A percentile compares a stretch with the other conserved stretches of the same genome.
Conservation (phyloP, 345 rosid species). For the Brassica carinata region DNA sequence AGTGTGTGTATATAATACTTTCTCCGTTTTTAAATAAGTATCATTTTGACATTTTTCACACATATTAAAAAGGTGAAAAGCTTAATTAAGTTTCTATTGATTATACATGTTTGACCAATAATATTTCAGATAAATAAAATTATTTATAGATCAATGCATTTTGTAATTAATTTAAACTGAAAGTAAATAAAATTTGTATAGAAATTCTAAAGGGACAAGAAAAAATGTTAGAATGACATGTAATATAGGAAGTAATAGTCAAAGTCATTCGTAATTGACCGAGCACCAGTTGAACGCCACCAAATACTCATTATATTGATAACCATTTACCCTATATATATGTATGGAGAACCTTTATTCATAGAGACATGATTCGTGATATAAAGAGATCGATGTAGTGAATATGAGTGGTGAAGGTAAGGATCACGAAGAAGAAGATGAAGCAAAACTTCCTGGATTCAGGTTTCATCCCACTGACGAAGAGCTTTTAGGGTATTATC, state of each 20-base stretch:
- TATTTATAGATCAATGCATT: no score
- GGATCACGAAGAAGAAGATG: slow-evolving; percentile 34
- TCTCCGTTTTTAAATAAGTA: no score
- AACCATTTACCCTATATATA: background rate
- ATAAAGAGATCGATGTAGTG: background rate
- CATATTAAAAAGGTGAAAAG: no score
- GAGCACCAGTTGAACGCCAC: background rate
- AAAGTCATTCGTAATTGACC: background rate
- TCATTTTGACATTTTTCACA: no score
- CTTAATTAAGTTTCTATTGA: no score
- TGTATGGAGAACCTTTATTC: background rate
- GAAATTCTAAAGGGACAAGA: no score
- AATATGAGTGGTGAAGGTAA: slow-evolving; percentile 30
- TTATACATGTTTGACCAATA: no score
- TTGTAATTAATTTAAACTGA: no score
- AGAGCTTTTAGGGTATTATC: slow-evolving; percentile 58
- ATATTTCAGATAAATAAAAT: no score
- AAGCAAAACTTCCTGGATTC: slow-evolving; percentile 50
- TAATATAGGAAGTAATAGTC: background rate
- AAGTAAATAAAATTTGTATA: no score
- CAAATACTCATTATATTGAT: background rate
- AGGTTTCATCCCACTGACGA: slow-evolving; percentile 60
- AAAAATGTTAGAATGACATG: no score
- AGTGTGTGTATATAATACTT: no score
- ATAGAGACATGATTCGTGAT: background rate